Conservation (phyloP, 1,284 basidiomycete species). For the Moesziomyces antarcticus region DNA sequence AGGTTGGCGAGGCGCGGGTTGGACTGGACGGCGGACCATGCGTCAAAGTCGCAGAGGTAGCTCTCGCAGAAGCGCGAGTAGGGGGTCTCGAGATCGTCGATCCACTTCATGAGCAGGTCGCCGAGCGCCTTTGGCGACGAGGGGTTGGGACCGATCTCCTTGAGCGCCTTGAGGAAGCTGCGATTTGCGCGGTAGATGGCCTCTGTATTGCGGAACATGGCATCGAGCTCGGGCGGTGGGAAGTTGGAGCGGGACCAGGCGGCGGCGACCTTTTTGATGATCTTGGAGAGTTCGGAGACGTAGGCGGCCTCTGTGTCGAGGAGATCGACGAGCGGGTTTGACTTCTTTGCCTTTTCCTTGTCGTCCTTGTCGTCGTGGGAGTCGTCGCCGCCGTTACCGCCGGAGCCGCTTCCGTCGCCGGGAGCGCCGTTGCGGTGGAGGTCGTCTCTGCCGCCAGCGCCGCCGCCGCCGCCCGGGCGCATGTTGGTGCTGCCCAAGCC, state of each 20-base stretch:
- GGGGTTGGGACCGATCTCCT: conserved; percentile 91
- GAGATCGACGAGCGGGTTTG: conserved; percentile 88
- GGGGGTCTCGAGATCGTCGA: conserved; percentile 76
- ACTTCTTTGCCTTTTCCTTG: conserved; percentile 42
- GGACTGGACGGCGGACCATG: conserved; percentile 79
- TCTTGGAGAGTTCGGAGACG: conserved; percentile 87
- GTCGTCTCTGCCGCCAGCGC: conserved; percentile 8
- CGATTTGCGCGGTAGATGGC: conserved; percentile 91
- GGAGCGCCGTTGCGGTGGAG: conserved; percentile 21
- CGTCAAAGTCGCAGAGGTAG: conserved; percentile 83
- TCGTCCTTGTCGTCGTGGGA: conserved; percentile 24
- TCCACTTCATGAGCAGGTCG: conserved; percentile 97
- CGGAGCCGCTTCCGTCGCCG: conserved; percentile 23
- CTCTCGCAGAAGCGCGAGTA: conserved; percentile 84
- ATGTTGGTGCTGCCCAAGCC: conserved; percentile 5
- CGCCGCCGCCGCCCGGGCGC: conserved; percentile 5
- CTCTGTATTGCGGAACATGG: conserved; percentile 94
- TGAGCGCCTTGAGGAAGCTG: conserved; percentile 78
- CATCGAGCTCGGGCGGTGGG: conserved; percentile 88
- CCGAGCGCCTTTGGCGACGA: conserved; percentile 94
- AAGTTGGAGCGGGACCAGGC: conserved; percentile 96
- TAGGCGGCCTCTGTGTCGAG: conserved; percentile 92
- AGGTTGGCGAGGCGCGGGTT: conserved; percentile 80
- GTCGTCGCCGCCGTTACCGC: conserved; percentile 32
- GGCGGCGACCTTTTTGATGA: conserved; percentile 95